Evolutionary conservation across 2,329 filamentous ascomycete species (phyloP).

Genomic region (Alternaria gaisen): DNA sequence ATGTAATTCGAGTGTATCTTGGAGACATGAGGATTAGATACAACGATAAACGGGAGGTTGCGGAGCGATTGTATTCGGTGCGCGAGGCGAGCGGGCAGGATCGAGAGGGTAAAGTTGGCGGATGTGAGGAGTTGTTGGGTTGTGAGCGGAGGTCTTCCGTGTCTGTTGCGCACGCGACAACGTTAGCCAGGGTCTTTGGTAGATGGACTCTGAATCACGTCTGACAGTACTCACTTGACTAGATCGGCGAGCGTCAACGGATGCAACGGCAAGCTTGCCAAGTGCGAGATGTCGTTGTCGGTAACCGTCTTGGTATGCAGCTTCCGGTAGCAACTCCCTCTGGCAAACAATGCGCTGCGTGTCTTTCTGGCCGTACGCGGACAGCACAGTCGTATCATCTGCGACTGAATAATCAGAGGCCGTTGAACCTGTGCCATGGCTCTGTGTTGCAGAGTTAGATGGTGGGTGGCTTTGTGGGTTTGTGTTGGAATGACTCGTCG

Average conservation of each 20-base stretch:
- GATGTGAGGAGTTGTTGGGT: slow-evolving; percentile 82
- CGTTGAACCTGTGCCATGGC: slow-evolving; percentile 45
- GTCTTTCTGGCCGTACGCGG: slow-evolving; percentile 33
- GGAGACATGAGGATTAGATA: slow-evolving; percentile 94
- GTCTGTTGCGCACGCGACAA: slow-evolving; percentile 52
- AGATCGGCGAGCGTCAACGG: slow-evolving; percentile 86
- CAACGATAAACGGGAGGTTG: slow-evolving; percentile 95
- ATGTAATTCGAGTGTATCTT: slow-evolving; percentile 97
- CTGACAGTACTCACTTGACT: slow-evolving; percentile 70
- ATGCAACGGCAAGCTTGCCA: slow-evolving; percentile 81
- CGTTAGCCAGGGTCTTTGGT: slow-evolving; percentile 16
- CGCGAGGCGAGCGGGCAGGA: slow-evolving; percentile 90
- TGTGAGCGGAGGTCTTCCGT: slow-evolving; percentile 85
- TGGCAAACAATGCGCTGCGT: slow-evolving; percentile 26
- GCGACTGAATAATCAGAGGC: slow-evolving; percentile 49
- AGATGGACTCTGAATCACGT: neutral
- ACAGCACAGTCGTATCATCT: slow-evolving; percentile 47
- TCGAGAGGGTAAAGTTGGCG: slow-evolving; percentile 93
- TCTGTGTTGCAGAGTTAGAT: neutral
- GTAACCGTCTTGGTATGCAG: slow-evolving; percentile 57
- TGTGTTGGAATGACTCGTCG: neutral
- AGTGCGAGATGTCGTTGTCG: slow-evolving; percentile 79
- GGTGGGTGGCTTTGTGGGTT: neutral
- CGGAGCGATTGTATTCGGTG: slow-evolving; percentile 92
- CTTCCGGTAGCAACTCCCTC: slow-evolving; percentile 23